Conservation (phyloP, 768 basidiomycete species). For the Boletus patriciae region DNA sequence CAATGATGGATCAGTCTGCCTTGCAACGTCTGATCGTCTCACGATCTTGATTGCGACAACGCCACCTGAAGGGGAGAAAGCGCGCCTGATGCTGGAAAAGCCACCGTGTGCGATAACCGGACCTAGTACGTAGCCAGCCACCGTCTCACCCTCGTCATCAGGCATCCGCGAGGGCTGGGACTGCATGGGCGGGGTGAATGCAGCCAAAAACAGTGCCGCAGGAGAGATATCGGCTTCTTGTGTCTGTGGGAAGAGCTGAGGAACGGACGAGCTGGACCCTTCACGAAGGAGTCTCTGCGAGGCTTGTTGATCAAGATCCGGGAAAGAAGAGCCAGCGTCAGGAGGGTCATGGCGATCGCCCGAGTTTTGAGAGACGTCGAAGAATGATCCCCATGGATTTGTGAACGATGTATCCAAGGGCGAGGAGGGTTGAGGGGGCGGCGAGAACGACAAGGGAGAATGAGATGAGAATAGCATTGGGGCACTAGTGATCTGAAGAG, state of each 20-base stretch:
- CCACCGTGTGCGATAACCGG: slow-evolving; percentile 75
- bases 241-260: slow-evolving; percentile 10
- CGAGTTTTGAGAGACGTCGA: not conserved
- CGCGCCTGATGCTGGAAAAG: slow-evolving; percentile 78
- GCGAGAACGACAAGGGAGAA: slow-evolving; percentile 8
- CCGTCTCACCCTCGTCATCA: slow-evolving; percentile 65
- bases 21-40: slow-evolving; percentile 53
- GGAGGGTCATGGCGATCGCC: slow-evolving; percentile 1
- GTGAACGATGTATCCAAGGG: slow-evolving; percentile 6
- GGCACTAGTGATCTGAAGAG: not conserved
- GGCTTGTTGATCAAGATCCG: slow-evolving; percentile 32
- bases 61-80: slow-evolving; percentile 60
- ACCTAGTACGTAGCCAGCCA: slow-evolving; percentile 76
- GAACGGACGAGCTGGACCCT: not conserved
- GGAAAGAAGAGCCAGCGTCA: not conserved
- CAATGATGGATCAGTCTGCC: slow-evolving; percentile 47
- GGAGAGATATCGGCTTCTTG: slow-evolving; percentile 47
- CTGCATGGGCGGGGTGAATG: slow-evolving; percentile 49
- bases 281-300: slow-evolving; percentile 17
- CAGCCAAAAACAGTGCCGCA: slow-evolving; percentile 71
- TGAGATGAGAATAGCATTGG: slow-evolving; percentile 4
- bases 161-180: slow-evolving; percentile 39
- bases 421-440: slow-evolving; percentile 2
- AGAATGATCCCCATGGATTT: slow-evolving; percentile 11
- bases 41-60: slow-evolving; percentile 86